Base-by-base conservation (phyloP, 1,139 yeast species). In the Kodamaea alishanica region DNA sequence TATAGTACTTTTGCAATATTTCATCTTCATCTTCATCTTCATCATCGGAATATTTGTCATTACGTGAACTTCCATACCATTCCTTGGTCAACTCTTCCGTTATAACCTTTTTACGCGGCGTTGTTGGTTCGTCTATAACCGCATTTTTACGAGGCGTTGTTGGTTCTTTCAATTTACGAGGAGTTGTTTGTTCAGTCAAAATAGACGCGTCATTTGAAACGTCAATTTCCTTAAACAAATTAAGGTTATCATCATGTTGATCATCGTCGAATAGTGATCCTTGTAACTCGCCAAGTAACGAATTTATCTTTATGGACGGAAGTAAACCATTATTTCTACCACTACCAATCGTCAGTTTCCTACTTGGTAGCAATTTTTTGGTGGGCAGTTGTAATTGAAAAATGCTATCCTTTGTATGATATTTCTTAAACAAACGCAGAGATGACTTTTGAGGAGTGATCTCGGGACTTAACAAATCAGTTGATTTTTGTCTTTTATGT, bases 21-120 rank as follows among this genome's bases (percentile, higher is more conserved):
- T 15, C 20, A 15, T 24, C 28, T 11, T 37, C 32, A 30, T 35
- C 44, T 24, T 41, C 46, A 24, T 45, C 50, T 23, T 44, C 48
- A 8, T 46, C 51, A 28, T 43, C 48, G 11, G 49, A 49, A 5
- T 38, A 38, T n/a, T 31, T 11, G 25, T 40, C 34, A 6, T 25
- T 37, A 10, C 28, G 35, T 4, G 43, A 28, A 15, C 43, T 39
- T n/a, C 38, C 45, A 24, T 40, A 34, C 48, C 48, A 46, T 27
- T 42, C 40, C 9, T 30, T 29, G 5, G 43, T 37, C 37, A 42
- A 32, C 20, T 36, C 37, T 11, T 40, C 43, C 2, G 46, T 42
- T 6, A 46, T 46, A 11, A 42, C 28, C 15, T 38, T 40, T 22
- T 33, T 42, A 8, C 26, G 26, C 3, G 47, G 47, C 2, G 49